phyloP scores from a whole-genome alignment of 1,284 basidiomycete genomes.

The Volvariella volvacea region DNA sequence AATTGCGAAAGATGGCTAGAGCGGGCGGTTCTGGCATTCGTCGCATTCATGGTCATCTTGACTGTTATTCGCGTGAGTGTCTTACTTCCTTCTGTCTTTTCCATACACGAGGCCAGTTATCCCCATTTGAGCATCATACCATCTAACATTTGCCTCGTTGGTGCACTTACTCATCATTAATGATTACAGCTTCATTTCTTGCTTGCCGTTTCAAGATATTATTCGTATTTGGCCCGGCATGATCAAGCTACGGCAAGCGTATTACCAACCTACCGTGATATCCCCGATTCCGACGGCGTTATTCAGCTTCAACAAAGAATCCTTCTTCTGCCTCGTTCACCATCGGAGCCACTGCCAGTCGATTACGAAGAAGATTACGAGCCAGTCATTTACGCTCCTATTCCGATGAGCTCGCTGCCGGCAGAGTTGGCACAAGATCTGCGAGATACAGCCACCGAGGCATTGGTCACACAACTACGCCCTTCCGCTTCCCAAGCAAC shows the following conservation, averaged over 20 bases:
- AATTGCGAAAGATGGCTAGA: slow-evolving; percentile 76
- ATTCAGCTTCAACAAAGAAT: slow-evolving; percentile 34
- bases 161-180: slow-evolving; percentile 2
- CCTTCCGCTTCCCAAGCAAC: slow-evolving; percentile 11
- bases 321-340: slow-evolving; percentile 41
- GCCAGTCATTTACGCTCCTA: slow-evolving; percentile 61
- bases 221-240: slow-evolving; percentile 44
- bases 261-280: slow-evolving; percentile 14
- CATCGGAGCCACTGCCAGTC: slow-evolving; percentile 7
- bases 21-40: slow-evolving; percentile 48
- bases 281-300: slow-evolving; percentile 2
- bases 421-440: slow-evolving; percentile 25
- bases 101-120: neutral
- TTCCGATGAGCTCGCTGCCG: slow-evolving; percentile 48
- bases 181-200: slow-evolving; percentile 59
- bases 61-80: slow-evolving; percentile 57
- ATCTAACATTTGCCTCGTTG: slow-evolving; percentile 3
- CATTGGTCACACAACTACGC: slow-evolving; percentile 43
- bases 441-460: slow-evolving; percentile 54
- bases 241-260: slow-evolving; percentile 19
- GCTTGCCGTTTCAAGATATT: slow-evolving; percentile 58
- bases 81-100: slow-evolving; percentile 7
- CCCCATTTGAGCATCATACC: slow-evolving; percentile 4
- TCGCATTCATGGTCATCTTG: slow-evolving; percentile 52
- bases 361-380: slow-evolving; percentile 20